Evolutionary conservation across 1,139 yeast genomes (phyloP).

Genomic region (Suhomyces terraborum): DNA sequence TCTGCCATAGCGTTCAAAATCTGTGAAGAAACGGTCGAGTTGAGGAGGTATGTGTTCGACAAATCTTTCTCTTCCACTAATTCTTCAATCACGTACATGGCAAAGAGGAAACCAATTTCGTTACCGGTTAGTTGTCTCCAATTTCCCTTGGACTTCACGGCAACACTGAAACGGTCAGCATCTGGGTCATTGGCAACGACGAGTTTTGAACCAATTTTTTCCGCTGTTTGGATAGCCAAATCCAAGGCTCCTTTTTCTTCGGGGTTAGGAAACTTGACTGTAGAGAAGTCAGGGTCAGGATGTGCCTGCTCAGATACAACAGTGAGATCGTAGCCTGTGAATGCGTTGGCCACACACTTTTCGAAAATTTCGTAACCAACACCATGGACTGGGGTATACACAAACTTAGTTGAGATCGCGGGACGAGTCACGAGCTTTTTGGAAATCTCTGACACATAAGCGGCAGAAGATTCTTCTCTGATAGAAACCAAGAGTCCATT

Average conservation of each 20-base stretch:
- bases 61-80: conserved; percentile 31
- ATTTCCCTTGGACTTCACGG: conserved; percentile 51
- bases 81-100: conserved; percentile 56
- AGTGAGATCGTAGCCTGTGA: conserved; percentile 21
- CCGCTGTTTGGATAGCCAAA: conserved; percentile 62
- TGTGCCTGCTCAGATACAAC: conserved; percentile 58
- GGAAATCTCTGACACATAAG: conserved; percentile 38
- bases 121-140: conserved; percentile 91
- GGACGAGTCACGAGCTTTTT: conserved; percentile 25
- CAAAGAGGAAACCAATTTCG: conserved; percentile 85
- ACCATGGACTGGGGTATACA: conserved; percentile 96
- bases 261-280: conserved; percentile 91
- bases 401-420: conserved; percentile 46
- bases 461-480: conserved; percentile 33
- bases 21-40: conserved; percentile 91
- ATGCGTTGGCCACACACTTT: conserved; percentile 18
- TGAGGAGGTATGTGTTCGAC: conserved; percentile 59
- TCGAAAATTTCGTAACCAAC: conserved; percentile 66
- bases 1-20: conserved; percentile 72
- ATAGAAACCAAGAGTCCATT: conserved; percentile 27
- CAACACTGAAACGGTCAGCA: conserved; percentile 88
- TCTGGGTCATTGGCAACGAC: conserved; percentile 95
- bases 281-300: conserved; percentile 85
- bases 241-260: conserved; percentile 92
- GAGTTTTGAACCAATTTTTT: conserved; percentile 44